phyloP scores from a whole-genome alignment of 1,284 basidiomycete genomes.

The Irpex sp. region DNA sequence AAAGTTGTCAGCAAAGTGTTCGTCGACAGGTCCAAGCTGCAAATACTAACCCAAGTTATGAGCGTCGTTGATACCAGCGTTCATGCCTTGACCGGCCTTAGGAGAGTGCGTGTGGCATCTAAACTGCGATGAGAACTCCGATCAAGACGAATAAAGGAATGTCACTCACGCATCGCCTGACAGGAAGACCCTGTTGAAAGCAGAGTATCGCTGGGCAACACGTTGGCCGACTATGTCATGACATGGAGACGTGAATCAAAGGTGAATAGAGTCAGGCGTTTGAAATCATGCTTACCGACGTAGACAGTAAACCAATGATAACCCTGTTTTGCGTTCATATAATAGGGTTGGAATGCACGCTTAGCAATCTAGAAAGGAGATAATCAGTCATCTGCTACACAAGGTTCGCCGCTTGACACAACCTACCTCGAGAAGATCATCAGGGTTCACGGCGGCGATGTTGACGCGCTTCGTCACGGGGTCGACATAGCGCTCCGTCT shows the following conservation, averaged over 20 bases:
- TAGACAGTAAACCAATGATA: slow-evolving; percentile 85
- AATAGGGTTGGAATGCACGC: slow-evolving; percentile 67
- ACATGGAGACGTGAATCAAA: not conserved
- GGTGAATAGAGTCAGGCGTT: not conserved
- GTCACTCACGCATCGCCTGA: slow-evolving; percentile 58
- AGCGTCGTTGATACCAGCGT: slow-evolving; percentile 1
- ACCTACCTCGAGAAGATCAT: slow-evolving; percentile 40
- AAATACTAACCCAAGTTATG: not conserved
- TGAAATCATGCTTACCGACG: slow-evolving; percentile 34
- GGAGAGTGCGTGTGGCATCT: slow-evolving; percentile 31
- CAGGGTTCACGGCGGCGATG: slow-evolving; percentile 53
- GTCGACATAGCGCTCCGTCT: slow-evolving; percentile 41
- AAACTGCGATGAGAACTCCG: not conserved
- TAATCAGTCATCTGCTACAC: not conserved
- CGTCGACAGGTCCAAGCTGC: not conserved
- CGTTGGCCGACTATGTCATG: slow-evolving; percentile 60
- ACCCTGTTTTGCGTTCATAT: slow-evolving; percentile 39
- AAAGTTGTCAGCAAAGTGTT: not conserved
- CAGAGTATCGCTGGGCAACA: slow-evolving; percentile 66
- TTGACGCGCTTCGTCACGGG: slow-evolving; percentile 54
- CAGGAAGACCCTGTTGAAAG: slow-evolving; percentile 73
- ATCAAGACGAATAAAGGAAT: slow-evolving; percentile 5
- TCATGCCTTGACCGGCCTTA: slow-evolving; percentile 13
- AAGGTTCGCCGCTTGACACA: not conserved
- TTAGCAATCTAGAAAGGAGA: slow-evolving; percentile 36